Evolutionary conservation across 352 stramenopile genomes (phyloP).

Genomic region (Aphanomyces astaci): DNA sequence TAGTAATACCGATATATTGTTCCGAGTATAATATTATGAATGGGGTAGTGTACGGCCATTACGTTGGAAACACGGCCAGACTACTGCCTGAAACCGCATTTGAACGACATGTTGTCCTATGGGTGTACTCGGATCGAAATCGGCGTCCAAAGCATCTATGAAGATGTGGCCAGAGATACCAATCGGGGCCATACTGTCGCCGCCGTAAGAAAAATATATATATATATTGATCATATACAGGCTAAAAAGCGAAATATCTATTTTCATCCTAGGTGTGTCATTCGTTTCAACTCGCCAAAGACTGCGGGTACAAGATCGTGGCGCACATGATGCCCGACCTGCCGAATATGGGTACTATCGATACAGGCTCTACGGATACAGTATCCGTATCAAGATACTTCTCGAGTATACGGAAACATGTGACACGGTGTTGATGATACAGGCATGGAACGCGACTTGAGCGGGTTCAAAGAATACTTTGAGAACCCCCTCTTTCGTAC

Average conservation of each 20-base stretch:
- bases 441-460: constrained; percentile 90
- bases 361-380: too few species aligned
- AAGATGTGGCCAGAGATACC: constrained; percentile 88
- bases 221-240: too few species aligned
- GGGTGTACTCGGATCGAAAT: constrained; percentile 97
- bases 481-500: constrained; percentile 92
- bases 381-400: too few species aligned
- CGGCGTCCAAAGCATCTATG: constrained; percentile 94
- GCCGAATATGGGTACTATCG: constrained; percentile 91
- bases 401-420: too few species aligned
- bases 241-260: too few species aligned
- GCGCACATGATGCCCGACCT: constrained; percentile 98
- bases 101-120: constrained; percentile 96
- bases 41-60: constrained; percentile 83
- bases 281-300: constrained; percentile 78
- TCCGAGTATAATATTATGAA: too few species aligned
- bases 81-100: constrained; percentile 94
- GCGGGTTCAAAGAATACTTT: constrained; percentile 96
- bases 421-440: too few species aligned
- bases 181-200: constrained; percentile 93
- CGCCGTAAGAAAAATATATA: too few species aligned
- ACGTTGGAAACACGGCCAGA: constrained; percentile 97
- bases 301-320: constrained; percentile 97
- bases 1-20: too few species aligned
- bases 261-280: constrained; percentile 43